Conservation (phyloP, 2,329 filamentous ascomycete genomes). For the Diaporthe caulivora region DNA sequence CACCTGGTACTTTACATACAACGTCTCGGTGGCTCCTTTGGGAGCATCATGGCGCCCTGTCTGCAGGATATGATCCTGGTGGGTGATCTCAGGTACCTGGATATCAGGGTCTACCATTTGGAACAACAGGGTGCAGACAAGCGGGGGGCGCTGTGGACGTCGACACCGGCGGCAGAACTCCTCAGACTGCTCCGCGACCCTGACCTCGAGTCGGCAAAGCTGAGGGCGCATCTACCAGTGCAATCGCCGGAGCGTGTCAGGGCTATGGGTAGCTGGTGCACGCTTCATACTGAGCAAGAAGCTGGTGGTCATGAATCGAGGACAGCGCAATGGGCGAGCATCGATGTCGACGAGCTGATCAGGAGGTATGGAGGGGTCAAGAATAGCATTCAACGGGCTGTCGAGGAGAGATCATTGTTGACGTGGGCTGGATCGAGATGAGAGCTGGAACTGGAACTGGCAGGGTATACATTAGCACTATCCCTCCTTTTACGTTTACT, state of each 20-base stretch:
- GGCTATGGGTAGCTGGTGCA: neutral
- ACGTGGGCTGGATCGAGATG: neutral
- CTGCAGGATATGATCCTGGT: constrained; percentile 46
- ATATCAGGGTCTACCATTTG: constrained; percentile 37
- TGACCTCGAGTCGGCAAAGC: constrained; percentile 54
- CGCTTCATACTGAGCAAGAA: neutral
- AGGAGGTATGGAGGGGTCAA: constrained; percentile 32
- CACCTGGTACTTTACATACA: constrained; percentile 41
- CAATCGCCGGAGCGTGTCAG: no score
- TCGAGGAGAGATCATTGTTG: constrained; percentile 27
- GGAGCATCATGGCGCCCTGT: constrained; percentile 41
- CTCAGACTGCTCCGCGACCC: constrained; percentile 59
- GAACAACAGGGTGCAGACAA: constrained; percentile 33
- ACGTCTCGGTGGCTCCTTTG: constrained; percentile 42
- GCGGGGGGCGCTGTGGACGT: neutral
- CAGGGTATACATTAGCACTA: no score
- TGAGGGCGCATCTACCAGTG: constrained; percentile 50
- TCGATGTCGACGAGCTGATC: constrained; percentile 46
- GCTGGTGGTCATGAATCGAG: neutral
- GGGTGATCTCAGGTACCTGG: constrained; percentile 43
- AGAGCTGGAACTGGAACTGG: neutral
- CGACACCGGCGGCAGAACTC: constrained; percentile 46
- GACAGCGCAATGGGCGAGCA: constrained; percentile 40
- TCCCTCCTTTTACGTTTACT: no score
- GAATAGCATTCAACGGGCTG: constrained; percentile 20